A percentile compares a stretch with the other conserved stretches of the same genome.
Conservation (phyloP, 345 rosid genomes). For the Lumnitzera littorea region DNA sequence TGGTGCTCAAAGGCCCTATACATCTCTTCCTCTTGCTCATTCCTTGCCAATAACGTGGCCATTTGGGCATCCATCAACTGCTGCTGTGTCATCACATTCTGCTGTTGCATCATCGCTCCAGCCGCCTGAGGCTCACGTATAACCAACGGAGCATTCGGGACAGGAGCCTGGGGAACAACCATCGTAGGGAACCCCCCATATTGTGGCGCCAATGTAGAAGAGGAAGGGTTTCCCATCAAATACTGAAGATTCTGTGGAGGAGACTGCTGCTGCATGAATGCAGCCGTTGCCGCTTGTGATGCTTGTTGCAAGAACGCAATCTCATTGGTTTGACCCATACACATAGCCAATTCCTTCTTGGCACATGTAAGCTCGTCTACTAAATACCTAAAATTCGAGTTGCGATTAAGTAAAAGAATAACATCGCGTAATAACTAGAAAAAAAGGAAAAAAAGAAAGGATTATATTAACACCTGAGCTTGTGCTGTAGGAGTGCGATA, state of each 20-base stretch:
- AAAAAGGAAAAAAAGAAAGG: conserved; percentile 41
- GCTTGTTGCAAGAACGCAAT: no score
- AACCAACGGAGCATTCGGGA: conserved; percentile 15
- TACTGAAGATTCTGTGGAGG: no score
- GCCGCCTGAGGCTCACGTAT: conserved; percentile 24
- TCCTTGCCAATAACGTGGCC: conserved; percentile 47
- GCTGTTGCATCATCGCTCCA: conserved; percentile 28
- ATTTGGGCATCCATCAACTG: conserved; percentile 52
- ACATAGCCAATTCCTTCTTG: no score
- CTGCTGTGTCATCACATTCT: conserved; percentile 22
- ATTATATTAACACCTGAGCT: conserved; percentile 29
- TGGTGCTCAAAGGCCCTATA: conserved; percentile 41
- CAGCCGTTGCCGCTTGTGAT: no score
- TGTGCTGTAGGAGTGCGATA: conserved; percentile 63
- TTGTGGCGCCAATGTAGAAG: no score
- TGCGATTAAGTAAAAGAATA: no score
- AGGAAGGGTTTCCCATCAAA: no score
- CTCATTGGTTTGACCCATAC: no score
- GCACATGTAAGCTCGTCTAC: no score
- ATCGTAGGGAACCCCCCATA: no score
- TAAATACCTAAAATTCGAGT: no score
- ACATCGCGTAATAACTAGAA: conserved; percentile 16
- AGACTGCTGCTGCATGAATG: no score
- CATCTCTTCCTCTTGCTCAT: conserved; percentile 55
- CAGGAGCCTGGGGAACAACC: conserved; percentile 8